Conservation (phyloP, 1,284 basidiomycete genomes). For the Ceratobasidium sp. region DNA sequence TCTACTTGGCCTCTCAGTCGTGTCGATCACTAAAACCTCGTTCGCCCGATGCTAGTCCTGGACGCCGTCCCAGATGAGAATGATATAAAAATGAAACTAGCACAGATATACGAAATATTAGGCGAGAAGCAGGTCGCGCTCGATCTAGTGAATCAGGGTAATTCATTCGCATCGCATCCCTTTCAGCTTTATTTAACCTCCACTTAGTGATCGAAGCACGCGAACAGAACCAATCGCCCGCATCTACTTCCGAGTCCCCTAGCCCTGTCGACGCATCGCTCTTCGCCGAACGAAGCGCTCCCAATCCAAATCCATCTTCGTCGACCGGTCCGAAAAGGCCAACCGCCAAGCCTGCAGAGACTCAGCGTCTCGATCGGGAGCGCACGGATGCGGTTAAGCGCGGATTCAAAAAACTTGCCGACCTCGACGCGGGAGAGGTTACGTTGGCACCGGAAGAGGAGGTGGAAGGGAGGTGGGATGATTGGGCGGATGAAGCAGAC, state of each 20-base stretch:
- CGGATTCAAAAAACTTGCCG: conserved; percentile 58
- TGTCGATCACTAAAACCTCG: background rate
- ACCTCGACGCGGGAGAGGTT: conserved; percentile 56
- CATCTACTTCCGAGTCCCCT: background rate
- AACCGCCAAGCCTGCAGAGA: conserved; percentile 32
- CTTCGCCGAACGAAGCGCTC: conserved; percentile 12
- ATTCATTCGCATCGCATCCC: conserved; percentile 17
- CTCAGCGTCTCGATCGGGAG: conserved; percentile 50
- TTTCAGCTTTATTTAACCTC: background rate
- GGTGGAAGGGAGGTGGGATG: conserved; percentile 55
- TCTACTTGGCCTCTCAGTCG: background rate
- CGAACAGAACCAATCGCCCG: conserved; percentile 10
- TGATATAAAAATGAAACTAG: conserved; percentile 89
- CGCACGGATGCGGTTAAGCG: conserved; percentile 55
- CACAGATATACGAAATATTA: conserved; percentile 88
- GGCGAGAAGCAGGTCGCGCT: conserved; percentile 86
- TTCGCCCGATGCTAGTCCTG: conserved; percentile 67
- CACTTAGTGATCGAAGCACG: conserved; percentile 32
- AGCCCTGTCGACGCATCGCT: conserved; percentile 23
- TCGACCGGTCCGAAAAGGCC: conserved; percentile 13
- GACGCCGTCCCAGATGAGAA: conserved; percentile 79
- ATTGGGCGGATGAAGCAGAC: conserved; percentile 87
- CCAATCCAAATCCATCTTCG: background rate
- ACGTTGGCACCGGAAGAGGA: conserved; percentile 47
- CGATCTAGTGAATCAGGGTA: conserved; percentile 88